These are phyloP conservation scores for Singerocomus inundabilis DNA, from an alignment of 1,284 basidiomycete species.

Conservation along the genomic window DNA sequence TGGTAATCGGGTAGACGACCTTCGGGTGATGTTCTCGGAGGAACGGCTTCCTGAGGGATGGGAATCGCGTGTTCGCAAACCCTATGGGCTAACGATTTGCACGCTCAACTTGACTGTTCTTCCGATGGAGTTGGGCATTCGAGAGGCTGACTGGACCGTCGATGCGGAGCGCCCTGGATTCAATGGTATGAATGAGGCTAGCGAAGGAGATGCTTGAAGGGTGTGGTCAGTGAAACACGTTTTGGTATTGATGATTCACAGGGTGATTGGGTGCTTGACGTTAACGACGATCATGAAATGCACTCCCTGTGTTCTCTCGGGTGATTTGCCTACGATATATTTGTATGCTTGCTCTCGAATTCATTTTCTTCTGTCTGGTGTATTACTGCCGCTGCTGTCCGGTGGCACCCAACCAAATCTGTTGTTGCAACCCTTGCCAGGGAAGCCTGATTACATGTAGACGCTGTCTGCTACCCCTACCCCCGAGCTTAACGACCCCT, in stretches of 20 bases:
- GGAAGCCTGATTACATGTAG: no score
- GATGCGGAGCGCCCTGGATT: not conserved
- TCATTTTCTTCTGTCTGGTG: no score
- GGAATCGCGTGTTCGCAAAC: constrained; percentile 54
- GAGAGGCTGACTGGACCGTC: constrained; percentile 17
- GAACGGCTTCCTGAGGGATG: constrained; percentile 67
- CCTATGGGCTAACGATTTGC: constrained; percentile 57
- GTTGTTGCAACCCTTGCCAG: no score
- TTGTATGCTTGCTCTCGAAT: not conserved
- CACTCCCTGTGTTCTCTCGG: not conserved
- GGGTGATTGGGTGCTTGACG: not conserved
- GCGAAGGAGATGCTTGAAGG: not conserved
- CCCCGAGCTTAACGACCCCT: no score
- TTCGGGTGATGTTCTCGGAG: constrained; percentile 56
- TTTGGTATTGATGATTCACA: no score
- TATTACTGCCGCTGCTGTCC: no score
- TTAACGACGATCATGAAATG: no score
- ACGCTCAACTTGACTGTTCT: constrained; percentile 55
- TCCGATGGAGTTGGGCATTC: constrained; percentile 43
- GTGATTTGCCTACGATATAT: not conserved
- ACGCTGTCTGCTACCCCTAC: no score
- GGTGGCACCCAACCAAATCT: no score
- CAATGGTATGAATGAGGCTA: not conserved
- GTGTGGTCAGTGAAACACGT: no score
- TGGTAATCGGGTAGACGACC: constrained; percentile 55